These are phyloP conservation scores for Juglanconis sp. DNA, from an alignment of 2,329 filamentous ascomycete species.

Conservation along the genomic window DNA sequence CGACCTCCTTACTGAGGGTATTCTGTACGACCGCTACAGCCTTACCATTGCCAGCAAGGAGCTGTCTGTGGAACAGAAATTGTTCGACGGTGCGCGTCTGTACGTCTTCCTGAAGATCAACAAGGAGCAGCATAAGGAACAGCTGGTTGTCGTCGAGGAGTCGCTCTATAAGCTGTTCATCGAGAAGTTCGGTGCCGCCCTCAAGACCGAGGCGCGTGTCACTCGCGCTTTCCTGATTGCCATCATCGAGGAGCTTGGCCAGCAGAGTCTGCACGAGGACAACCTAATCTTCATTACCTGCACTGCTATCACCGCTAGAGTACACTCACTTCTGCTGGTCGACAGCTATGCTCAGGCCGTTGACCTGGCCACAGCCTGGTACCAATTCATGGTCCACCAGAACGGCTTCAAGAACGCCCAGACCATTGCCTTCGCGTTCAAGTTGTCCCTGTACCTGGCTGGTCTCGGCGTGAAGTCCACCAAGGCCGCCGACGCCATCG, in stretches of 20 bases:
- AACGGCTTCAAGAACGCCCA: slow-evolving; percentile 19
- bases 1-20: slow-evolving; percentile 17
- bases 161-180: slow-evolving; percentile 17
- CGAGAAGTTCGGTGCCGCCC: slow-evolving; percentile 16
- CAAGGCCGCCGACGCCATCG: slow-evolving; percentile 19
- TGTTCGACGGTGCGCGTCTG: slow-evolving; percentile 18
- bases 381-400: slow-evolving; percentile 18
- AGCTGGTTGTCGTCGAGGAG: slow-evolving; percentile 17
- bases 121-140: slow-evolving; percentile 17
- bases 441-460: slow-evolving; percentile 18
- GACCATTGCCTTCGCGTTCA: slow-evolving; percentile 19
- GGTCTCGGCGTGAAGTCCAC: slow-evolving; percentile 25
- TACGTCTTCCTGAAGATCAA: slow-evolving; percentile 19
- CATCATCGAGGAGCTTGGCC: slow-evolving; percentile 17
- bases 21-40: slow-evolving; percentile 19
- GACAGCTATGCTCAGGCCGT: slow-evolving; percentile 13
- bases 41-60: slow-evolving; percentile 17
- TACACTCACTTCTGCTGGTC: slow-evolving; percentile 14
- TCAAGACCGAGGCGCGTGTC: slow-evolving; percentile 17
- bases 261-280: slow-evolving; percentile 17
- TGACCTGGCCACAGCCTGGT: slow-evolving; percentile 18
- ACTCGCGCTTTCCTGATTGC: slow-evolving; percentile 17
- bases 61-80: slow-evolving; percentile 17
- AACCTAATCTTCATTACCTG: slow-evolving; percentile 15
- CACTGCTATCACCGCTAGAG: slow-evolving; percentile 15